Evolutionary conservation across 2,329 filamentous ascomycete species (phyloP).

Genomic region (Neodidymelliopsis sp.): DNA sequence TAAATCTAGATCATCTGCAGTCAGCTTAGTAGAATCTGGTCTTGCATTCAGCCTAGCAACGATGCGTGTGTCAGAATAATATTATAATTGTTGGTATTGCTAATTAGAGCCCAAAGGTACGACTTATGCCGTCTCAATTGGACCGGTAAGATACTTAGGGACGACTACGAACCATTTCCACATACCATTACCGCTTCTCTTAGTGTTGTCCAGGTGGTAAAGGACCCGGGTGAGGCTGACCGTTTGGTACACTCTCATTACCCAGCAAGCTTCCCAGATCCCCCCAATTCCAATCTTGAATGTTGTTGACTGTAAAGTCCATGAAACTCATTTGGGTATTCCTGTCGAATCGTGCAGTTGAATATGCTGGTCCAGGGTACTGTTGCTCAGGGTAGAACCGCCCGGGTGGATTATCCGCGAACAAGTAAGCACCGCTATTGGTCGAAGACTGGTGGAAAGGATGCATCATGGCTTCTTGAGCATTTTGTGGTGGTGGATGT

Average conservation of each 20-base stretch:
- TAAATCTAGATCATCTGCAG: no score
- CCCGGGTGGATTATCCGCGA: conserved; percentile 32
- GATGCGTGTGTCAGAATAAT: neutral
- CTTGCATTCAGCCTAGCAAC: no score
- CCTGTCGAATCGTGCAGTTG: conserved; percentile 34
- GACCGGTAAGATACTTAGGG: no score
- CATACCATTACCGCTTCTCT: neutral
- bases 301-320: conserved; percentile 47
- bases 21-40: no score
- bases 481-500: conserved; percentile 19
- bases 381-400: conserved; percentile 35
- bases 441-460: conserved; percentile 33
- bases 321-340: conserved; percentile 45
- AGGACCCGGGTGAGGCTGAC: conserved; percentile 17
- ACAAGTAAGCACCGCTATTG: conserved; percentile 41
- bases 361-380: conserved; percentile 22
- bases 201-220: conserved; percentile 7
- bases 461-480: conserved; percentile 24
- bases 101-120: no score
- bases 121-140: no score
- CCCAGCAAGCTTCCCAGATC: conserved; percentile 42
- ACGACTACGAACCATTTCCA: neutral
- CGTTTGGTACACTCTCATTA: conserved; percentile 24
- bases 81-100: neutral
- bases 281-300: conserved; percentile 47